Percentiles rank a stretch among this genome's conserved stretches.
Conservation (phyloP, 2,329 filamentous ascomycete genomes). For the Neofusicoccum cordaticola region DNA sequence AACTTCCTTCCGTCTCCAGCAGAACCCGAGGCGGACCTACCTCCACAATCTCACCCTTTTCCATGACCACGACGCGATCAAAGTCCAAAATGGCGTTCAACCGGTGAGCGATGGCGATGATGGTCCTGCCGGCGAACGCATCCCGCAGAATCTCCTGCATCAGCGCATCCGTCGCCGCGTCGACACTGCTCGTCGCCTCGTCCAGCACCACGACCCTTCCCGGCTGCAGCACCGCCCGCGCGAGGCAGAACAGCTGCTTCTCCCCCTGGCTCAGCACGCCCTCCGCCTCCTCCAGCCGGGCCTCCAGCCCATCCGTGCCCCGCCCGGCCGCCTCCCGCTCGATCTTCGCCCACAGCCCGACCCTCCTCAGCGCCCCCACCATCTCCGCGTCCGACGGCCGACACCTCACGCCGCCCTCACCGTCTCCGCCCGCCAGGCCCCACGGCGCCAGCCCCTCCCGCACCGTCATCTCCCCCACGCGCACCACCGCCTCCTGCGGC, state of each 20-base stretch:
- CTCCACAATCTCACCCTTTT: constrained; percentile 50
- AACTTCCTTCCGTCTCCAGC: constrained; percentile 17
- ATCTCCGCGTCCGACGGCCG: constrained; percentile 20
- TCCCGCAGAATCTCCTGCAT: constrained; percentile 58
- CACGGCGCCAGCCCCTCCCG: too few species aligned
- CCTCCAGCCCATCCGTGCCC: constrained; percentile 12
- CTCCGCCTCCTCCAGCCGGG: constrained; percentile 20
- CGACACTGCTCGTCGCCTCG: constrained; percentile 28
- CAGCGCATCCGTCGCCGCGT: constrained; percentile 51
- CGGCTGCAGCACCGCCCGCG: constrained; percentile 52
- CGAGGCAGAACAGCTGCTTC: constrained; percentile 63
- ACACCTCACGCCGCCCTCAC: too few species aligned
- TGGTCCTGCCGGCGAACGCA: constrained; percentile 55
- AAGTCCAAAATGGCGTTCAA: constrained; percentile 56
- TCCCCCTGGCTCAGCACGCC: constrained; percentile 47
- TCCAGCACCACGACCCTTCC: constrained; percentile 31
- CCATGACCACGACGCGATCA: constrained; percentile 53
- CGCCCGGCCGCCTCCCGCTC: background rate
- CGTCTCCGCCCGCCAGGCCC: too few species aligned
- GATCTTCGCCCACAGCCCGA: constrained; percentile 23
- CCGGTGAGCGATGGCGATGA: constrained; percentile 58
- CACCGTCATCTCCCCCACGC: too few species aligned
- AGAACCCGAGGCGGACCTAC: constrained; percentile 10
- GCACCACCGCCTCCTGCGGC: too few species aligned
- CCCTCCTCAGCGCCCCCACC: constrained; percentile 19